Evolutionary conservation across 371 early-diverging fungal genomes (phyloP), one percentile per base, ranked within the genome.

Genomic region (Haplosporangium sp.): DNA sequence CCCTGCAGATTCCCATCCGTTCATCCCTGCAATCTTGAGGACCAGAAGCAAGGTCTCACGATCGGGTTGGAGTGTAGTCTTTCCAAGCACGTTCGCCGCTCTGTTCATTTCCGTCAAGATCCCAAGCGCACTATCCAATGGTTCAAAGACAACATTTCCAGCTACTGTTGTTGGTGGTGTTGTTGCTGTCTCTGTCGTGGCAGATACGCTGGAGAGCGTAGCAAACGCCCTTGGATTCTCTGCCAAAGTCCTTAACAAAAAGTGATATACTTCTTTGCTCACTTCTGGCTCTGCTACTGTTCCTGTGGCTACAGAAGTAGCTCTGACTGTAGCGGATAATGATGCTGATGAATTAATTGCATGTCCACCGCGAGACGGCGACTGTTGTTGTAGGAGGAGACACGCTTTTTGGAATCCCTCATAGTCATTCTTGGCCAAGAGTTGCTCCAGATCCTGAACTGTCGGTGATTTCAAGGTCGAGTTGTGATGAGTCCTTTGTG

Each of bases 51-150:
- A 11, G 0, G 79, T 79, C 21, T 72, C 68, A 7, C 55, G 59
- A 67, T 79, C 79, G 4, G 79, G 79, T 20, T 72, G 79, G 3
- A 79, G 42, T 10, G 41, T 53, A 0, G 55, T n/a, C 16, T 55
- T 72, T 7, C 79, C 79, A n/a, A 51, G 36, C 50, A 62, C 54
- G 41, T 64, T 73, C 21, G 79, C 72, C 48, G 67, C 69, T 23
- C 61, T 56, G 42, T 62, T 73, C 79, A 79, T 79, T 14, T 68
- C 79, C 9, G 79, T 79, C 55, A 79, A 46, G 50, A 79, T 61
- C 36, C 69, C 62, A 16, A 79, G 45, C 13, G 73, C 79, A 52
- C 73, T 72, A 36, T 61, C 54, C 38, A 79, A 48, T 0, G 79
- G 73, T 40, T 75, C 67, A 14, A 64, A 36, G 38, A 6, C 10